Conservation (phyloP, 1,284 basidiomycete genomes). For the Rhodotorula sp. region DNA sequence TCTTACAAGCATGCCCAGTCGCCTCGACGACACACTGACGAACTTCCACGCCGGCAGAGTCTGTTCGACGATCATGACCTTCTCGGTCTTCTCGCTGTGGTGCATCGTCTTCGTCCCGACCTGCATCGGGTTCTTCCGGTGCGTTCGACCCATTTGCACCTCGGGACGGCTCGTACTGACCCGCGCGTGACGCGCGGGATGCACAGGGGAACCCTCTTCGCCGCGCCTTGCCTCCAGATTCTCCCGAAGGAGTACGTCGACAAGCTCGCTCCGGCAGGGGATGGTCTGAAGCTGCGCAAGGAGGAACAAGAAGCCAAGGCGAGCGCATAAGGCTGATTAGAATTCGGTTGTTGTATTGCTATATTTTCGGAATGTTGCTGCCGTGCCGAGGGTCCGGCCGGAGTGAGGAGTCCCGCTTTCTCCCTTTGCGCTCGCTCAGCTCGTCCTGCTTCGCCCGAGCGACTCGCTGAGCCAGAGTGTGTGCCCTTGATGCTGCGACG, state of each 20-base stretch:
- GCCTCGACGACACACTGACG: not conserved
- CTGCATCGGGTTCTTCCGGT: constrained; percentile 15
- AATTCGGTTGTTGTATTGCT: not conserved
- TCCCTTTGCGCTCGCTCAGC: too few relatives aligned
- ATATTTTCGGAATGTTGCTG: not conserved
- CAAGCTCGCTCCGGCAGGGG: constrained; percentile 11
- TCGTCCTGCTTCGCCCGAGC: too few relatives aligned
- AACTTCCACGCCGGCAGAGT: constrained; percentile 23
- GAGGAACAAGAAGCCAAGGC: constrained; percentile 1
- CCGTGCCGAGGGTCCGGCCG: not conserved
- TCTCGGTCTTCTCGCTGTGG: constrained; percentile 32
- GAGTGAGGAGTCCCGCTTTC: too few relatives aligned
- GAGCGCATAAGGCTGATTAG: not conserved
- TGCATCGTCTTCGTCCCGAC: constrained; percentile 34
- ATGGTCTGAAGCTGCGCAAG: not conserved
- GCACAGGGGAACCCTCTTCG: constrained; percentile 39
- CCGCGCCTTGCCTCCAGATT: constrained; percentile 39
- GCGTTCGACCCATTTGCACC: not conserved
- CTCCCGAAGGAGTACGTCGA: constrained; percentile 37
- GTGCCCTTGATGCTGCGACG: too few relatives aligned
- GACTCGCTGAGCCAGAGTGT: too few relatives aligned
- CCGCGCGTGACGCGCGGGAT: not conserved
- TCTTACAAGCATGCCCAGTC: too few relatives aligned
- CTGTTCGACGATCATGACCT: constrained; percentile 36
- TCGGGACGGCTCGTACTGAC: too few relatives aligned